phyloP scores from a whole-genome alignment of 768 basidiomycete genomes.

The Phlebiopsis gigantea region DNA sequence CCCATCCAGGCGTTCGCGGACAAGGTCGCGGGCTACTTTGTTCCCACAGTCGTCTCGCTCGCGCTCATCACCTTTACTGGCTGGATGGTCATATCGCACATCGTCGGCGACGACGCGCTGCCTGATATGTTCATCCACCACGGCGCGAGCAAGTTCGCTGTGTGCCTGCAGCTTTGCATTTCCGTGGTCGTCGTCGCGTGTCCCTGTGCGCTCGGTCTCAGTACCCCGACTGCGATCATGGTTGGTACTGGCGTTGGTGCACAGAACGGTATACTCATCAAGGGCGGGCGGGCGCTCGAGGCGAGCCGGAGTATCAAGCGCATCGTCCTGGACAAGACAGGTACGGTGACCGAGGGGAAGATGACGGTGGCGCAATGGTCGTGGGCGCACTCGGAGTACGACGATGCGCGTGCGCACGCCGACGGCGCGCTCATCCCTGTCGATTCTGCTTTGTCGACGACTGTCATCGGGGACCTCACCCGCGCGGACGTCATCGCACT shows the following conservation, averaged over 20 bases:
- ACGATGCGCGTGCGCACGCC: slow-evolving; percentile 9
- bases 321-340: slow-evolving; percentile 94
- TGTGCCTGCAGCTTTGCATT: slow-evolving; percentile 95
- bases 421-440: slow-evolving; percentile 2
- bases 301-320: slow-evolving; percentile 78
- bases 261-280: slow-evolving; percentile 95
- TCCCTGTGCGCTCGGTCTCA: slow-evolving; percentile 93
- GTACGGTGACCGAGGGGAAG: slow-evolving; percentile 95
- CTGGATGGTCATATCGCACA: slow-evolving; percentile 74
- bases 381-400: slow-evolving; percentile 56
- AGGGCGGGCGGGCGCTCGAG: slow-evolving; percentile 92
- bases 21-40: slow-evolving; percentile 90
- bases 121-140: slow-evolving; percentile 83
- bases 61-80: slow-evolving; percentile 72
- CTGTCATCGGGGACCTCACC: slow-evolving; percentile 61
- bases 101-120: slow-evolving; percentile 51
- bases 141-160: slow-evolving; percentile 80
- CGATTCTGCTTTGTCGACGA: slow-evolving; percentile 17
- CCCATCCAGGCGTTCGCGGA: slow-evolving; percentile 98
- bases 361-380: slow-evolving; percentile 69
- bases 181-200: slow-evolving; percentile 98
- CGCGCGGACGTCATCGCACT: slow-evolving; percentile 67
- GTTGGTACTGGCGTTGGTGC: slow-evolving; percentile 98
- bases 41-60: slow-evolving; percentile 84
- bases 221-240: slow-evolving; percentile 98